phyloP scores from a whole-genome alignment of 495 filamentous ascomycete genomes.

The Trichoderma erinaceum region DNA sequence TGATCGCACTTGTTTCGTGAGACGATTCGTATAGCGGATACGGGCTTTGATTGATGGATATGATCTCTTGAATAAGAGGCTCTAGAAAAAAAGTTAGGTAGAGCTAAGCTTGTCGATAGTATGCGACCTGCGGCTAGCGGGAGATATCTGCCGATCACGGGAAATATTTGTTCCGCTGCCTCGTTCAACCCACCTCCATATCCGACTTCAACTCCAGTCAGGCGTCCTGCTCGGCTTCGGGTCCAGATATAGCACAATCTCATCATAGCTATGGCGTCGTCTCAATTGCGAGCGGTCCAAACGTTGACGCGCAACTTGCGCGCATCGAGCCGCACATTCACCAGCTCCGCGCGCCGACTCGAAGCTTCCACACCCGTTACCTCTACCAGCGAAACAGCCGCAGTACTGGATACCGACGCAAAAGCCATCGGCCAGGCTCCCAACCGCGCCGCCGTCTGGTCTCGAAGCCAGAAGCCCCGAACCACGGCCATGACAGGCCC shows the following conservation, averaged over 20 bases:
- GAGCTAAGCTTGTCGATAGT: neutral
- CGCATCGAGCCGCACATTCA: slow-evolving; percentile 32
- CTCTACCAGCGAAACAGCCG: slow-evolving; percentile 49
- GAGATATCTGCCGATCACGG: neutral
- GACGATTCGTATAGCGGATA: neutral
- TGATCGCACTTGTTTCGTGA: neutral
- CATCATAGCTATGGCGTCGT: slow-evolving; percentile 51
- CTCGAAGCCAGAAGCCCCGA: slow-evolving; percentile 72
- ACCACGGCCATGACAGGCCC: slow-evolving; percentile 82
- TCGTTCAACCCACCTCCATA: slow-evolving; percentile 4
- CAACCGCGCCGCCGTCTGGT: slow-evolving; percentile 77
- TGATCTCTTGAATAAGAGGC: neutral
- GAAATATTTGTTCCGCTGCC: neutral
- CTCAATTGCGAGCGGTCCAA: slow-evolving; percentile 42
- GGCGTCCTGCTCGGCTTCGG: slow-evolving; percentile 19
- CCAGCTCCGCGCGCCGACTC: slow-evolving; percentile 31
- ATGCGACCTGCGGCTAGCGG: neutral
- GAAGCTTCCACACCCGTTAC: slow-evolving; percentile 44
- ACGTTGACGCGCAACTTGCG: slow-evolving; percentile 26
- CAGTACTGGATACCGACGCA: slow-evolving; percentile 54
- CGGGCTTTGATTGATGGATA: neutral
- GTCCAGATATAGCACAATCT: slow-evolving; percentile 24
- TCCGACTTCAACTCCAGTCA: slow-evolving; percentile 20
- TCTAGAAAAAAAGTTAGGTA: neutral
- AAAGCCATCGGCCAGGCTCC: slow-evolving; percentile 70